Evolutionary conservation across 352 stramenopile species (phyloP).

Genomic region (Phytophthora megakarya): DNA sequence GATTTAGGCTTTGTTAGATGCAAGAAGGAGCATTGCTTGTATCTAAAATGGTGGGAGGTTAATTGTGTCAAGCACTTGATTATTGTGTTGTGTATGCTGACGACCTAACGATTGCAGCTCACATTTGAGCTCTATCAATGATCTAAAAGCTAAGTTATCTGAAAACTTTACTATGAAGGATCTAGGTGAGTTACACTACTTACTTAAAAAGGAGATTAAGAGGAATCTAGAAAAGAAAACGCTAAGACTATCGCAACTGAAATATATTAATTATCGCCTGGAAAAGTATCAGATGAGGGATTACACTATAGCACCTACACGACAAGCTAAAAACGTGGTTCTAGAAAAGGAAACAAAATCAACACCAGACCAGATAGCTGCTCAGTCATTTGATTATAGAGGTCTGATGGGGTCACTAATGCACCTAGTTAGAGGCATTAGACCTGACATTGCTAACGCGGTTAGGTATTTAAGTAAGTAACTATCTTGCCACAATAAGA

Average conservation of each 20-base stretch:
- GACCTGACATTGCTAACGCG: constrained; percentile 9
- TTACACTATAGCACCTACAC: neutral
- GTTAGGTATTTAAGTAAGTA: constrained; percentile 18
- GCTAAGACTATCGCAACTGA: constrained; percentile 1
- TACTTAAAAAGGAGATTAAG: neutral
- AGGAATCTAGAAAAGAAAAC: neutral
- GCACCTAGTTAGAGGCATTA: constrained; percentile 11
- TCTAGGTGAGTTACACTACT: neutral
- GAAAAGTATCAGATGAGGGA: constrained; percentile 8
- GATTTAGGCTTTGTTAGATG: constrained; percentile 3
- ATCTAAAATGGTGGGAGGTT: constrained; percentile 14
- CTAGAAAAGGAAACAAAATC: neutral
- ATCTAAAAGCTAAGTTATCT: constrained; percentile 5
- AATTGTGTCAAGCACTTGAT: neutral
- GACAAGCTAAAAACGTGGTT: constrained; percentile 14
- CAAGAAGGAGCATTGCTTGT: constrained; percentile 21
- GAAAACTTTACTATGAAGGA: constrained; percentile 12
- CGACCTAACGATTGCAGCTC: constrained; percentile 9
- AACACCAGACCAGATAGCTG: constrained; percentile 3
- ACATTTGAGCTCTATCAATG: neutral
- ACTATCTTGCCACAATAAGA: constrained; percentile 21
- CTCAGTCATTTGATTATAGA: constrained; percentile 16
- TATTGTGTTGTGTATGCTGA: constrained; percentile 11
- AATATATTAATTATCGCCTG: constrained; percentile 7
- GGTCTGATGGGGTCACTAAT: constrained; percentile 10